These are phyloP conservation scores for Talaromyces trachyspermus DNA, from an alignment of 495 filamentous ascomycete species.

Conservation along the genomic window DNA sequence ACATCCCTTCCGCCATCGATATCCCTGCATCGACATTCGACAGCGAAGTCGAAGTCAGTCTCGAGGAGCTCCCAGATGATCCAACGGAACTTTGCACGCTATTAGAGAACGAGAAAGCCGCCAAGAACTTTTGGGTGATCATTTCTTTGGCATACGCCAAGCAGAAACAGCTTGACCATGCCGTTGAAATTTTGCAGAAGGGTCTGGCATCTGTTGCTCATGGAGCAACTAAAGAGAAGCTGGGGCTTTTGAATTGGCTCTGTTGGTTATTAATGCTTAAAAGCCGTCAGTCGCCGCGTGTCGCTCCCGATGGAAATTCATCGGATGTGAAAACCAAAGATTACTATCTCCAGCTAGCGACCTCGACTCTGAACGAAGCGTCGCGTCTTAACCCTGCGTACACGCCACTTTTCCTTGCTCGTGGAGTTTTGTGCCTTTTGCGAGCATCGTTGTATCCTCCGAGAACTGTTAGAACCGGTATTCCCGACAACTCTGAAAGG, in stretches of 20 bases:
- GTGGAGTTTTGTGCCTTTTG: slow-evolving; percentile 80
- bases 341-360: slow-evolving; percentile 83
- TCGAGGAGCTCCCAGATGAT: slow-evolving; percentile 85
- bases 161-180: slow-evolving; percentile 83
- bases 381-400: slow-evolving; percentile 89
- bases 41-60: slow-evolving; percentile 87
- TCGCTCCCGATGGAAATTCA: slow-evolving; percentile 52
- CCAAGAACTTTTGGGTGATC: slow-evolving; percentile 87
- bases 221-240: slow-evolving; percentile 70
- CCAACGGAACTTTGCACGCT: slow-evolving; percentile 91
- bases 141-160: slow-evolving; percentile 97
- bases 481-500: slow-evolving; percentile 65
- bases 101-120: slow-evolving; percentile 83
- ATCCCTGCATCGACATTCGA: slow-evolving; percentile 77
- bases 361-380: slow-evolving; percentile 84
- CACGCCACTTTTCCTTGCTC: slow-evolving; percentile 81
- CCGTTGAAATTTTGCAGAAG: slow-evolving; percentile 86
- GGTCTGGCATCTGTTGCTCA: slow-evolving; percentile 67
- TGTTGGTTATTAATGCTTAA: slow-evolving; percentile 93
- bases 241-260: slow-evolving; percentile 72
- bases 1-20: slow-evolving; percentile 83
- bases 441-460: slow-evolving; percentile 77
- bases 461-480: slow-evolving; percentile 50
- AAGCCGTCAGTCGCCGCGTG: slow-evolving; percentile 81
- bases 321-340: slow-evolving; percentile 85